These are phyloP conservation scores for Polymyxa betae DNA, from an alignment of 208 protist species.

Conservation along the genomic window DNA sequence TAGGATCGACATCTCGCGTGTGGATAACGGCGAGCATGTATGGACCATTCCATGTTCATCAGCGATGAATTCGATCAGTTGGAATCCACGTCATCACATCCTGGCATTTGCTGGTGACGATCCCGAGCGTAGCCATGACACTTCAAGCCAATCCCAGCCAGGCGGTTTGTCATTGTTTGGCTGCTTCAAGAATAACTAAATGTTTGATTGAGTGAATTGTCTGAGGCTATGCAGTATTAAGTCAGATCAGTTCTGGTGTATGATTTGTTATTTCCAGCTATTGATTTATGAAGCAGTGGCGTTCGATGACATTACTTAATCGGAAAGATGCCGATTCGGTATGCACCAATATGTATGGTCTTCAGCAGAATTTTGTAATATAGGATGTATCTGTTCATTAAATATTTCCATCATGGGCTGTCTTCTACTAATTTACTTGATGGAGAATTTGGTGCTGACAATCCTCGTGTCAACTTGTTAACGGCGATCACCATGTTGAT, in stretches of 20 bases:
- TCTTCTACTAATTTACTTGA: not conserved
- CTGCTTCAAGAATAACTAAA: not conserved
- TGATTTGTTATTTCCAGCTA: not conserved
- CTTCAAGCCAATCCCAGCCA: not conserved
- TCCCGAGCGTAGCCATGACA: not conserved
- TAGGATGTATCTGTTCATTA: too few species aligned
- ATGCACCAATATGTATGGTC: too few species aligned
- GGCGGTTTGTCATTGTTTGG: not conserved
- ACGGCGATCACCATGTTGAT: conserved; percentile 50
- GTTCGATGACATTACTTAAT: too few species aligned
- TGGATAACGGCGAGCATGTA: conserved; percentile 55
- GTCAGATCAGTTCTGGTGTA: not conserved
- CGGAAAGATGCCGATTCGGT: too few species aligned
- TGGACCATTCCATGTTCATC: conserved; percentile 46
- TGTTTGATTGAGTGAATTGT: not conserved
- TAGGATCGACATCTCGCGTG: conserved; percentile 62
- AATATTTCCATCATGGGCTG: not conserved
- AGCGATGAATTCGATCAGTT: conserved; percentile 66
- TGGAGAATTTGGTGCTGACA: not conserved
- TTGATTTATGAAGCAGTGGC: too few species aligned
- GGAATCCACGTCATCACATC: conserved; percentile 61
- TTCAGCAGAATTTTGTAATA: too few species aligned
- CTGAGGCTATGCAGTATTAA: not conserved
- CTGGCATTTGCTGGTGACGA: conserved; percentile 58
- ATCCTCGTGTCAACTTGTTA: conserved; percentile 44